Base-by-base conservation (phyloP, 2,329 filamentous ascomycete genomes). In the Colletotrichum sp. region DNA sequence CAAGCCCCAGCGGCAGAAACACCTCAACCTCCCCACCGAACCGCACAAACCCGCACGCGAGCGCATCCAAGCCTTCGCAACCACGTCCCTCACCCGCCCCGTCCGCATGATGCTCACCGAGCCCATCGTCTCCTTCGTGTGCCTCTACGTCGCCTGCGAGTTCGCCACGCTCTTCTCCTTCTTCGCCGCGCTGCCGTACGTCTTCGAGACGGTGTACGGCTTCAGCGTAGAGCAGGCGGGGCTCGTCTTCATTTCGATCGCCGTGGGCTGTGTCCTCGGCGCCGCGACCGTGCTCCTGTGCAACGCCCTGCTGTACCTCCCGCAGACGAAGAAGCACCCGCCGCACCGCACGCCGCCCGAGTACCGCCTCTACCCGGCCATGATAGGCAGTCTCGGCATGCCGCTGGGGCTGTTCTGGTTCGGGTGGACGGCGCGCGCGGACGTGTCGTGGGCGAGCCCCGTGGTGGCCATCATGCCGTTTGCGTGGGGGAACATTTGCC, bases 401-500 rank as follows among this genome's bases (percentile, higher is more conserved):
- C 91, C 92, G 2, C 81, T 91, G 14, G 87, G 90, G 13, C 86
- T 93, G 75, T 92, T 93, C 83, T 91, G 91, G 90, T 92, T 92
- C 77, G 90, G 87, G 1, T 93, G 91, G 91, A 88, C 89, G 2
- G 88, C 89, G 1, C 81, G 85, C 6, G 73, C 78, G 1, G 84
- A 83, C 8, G 80, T 89, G 2, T 86, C 86, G 5, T 92, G 90
- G 89, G 87, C 86, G 0, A 86, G 87, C 26, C 87, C 90, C 0
- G 85, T 88, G 0, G 81, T 89, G 0, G 88, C 90, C 6, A 89
- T 91, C 9, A 83, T 92, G 4, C 85, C 89, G 0, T 93, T 93
- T 79, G 89, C 89, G 0, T 92, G 89, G 87, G 91, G 91, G 2
- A 92, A 92, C 78, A 81, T 93, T 1, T 90, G 87, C 75, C 84